Evolutionary conservation across 352 stramenopile genomes (phyloP), one percentile per base, ranked within the genome.

Genomic region (Pythium dissimile): DNA sequence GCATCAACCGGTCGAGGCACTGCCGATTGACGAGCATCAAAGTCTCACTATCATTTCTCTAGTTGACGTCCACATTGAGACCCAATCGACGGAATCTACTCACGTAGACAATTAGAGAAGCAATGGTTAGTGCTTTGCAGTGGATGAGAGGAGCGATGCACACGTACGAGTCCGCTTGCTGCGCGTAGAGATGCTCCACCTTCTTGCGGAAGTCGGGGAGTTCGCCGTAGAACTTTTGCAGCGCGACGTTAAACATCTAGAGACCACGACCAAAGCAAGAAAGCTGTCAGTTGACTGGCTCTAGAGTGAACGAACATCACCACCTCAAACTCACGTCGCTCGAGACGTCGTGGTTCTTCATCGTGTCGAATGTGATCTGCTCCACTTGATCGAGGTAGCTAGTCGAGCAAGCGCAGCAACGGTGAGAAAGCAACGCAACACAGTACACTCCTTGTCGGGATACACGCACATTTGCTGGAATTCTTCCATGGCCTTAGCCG

Each of bases 71-170:
- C 12, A 89, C 73, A 15, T 84, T 65, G 24, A 92, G 59, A 23
- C 81, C 81, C 66, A 91, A 71, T 48, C 79, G 84, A 54, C 81
- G 69, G 67, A 92, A 89, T 23, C 78, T 91, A 54, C 35, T n/a
- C n/a, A n/a, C n/a, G n/a, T n/a, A 54, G 34, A 26, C 7, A 59
- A 55, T 7, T 15, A 31, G 18, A 39, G 16, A 7, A 11, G n/a
- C 12, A 21, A 23, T 42, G 41, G 8, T 34, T 57, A 13, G 39
- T 34, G 1, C 15, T 13, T 23, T 21, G 38, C 2, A 50, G 27
- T 4, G 27, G 47, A 55, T 7, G n/a, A 27, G 11, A 47, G 13
- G 31, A 16, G 3, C 28, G 41, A 30, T n/a, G 15, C 15, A 13
- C 10, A 83, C 81, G 59, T 80, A 92, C 82, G 68, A 65, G 39